phyloP scores from a whole-genome alignment of 148 eudicot genomes.

The Polygonum maritimum region DNA sequence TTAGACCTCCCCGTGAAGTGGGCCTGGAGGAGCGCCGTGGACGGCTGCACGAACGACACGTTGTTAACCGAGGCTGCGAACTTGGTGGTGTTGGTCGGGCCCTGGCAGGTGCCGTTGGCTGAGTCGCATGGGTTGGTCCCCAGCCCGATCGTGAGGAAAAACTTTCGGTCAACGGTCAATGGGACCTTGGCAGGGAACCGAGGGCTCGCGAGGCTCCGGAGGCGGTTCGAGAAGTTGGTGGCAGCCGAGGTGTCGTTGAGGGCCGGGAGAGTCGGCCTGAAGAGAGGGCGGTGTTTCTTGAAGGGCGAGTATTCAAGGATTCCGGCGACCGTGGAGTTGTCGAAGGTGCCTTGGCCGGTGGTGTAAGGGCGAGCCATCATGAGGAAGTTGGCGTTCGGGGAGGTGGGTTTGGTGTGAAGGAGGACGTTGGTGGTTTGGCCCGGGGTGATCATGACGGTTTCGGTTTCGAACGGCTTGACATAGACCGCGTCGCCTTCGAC shows the following conservation, averaged over 20 bases:
- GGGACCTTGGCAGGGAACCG: conserved; percentile 48
- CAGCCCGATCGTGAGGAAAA: conserved; percentile 51
- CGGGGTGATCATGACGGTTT: conserved; percentile 27
- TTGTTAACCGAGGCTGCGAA: too few relatives aligned
- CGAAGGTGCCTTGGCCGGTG: conserved; percentile 51
- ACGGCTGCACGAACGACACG: too few relatives aligned
- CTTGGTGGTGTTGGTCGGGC: too few relatives aligned
- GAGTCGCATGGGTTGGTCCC: conserved; percentile 48
- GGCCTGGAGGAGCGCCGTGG: too few relatives aligned
- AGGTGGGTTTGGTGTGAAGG: conserved; percentile 29
- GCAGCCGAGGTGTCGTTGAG: conserved; percentile 46
- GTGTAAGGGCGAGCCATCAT: conserved; percentile 51
- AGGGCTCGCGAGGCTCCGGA: conserved; percentile 35
- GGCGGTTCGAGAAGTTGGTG: conserved; percentile 28
- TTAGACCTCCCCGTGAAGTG: too few relatives aligned
- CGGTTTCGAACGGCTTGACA: conserved; percentile 39
- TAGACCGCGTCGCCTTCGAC: conserved; percentile 39
- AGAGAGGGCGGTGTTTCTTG: conserved; percentile 34
- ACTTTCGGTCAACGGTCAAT: conserved; percentile 28
- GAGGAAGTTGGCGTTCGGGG: conserved; percentile 38
- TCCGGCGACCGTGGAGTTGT: conserved; percentile 53
- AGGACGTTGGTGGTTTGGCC: conserved; percentile 53
- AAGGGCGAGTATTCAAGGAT: conserved; percentile 27
- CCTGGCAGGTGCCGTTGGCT: conserved; percentile 12
- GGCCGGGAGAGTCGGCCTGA: conserved; percentile 40